Conservation (phyloP, 352 stramenopile species). For the Lagenidium giganteum region DNA sequence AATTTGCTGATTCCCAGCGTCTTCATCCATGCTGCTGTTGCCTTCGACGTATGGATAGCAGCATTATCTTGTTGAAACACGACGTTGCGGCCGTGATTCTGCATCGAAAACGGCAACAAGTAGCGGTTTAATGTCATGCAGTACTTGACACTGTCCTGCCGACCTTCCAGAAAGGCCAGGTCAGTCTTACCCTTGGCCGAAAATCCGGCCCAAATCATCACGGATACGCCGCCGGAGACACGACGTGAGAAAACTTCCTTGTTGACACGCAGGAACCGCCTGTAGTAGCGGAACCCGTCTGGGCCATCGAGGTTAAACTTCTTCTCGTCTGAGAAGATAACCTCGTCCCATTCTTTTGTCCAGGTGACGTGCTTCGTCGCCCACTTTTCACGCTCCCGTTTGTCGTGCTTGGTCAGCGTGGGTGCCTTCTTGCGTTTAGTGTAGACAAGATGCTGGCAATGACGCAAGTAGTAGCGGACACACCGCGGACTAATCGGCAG, state of each 20-base stretch:
- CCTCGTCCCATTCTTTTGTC: conserved; percentile 3
- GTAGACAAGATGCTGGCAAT: conserved; percentile 10
- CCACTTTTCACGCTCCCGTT: conserved; percentile 5
- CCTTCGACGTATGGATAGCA: conserved; percentile 11
- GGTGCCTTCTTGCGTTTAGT: too few species aligned
- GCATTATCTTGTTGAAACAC: conserved; percentile 25
- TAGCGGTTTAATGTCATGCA: conserved; percentile 6
- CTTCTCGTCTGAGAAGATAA: conserved; percentile 32
- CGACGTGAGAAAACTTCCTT: conserved; percentile 26
- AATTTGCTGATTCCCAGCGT: conserved; percentile 10
- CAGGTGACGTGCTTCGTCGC: conserved; percentile 3
- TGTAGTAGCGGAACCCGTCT: conserved; percentile 24
- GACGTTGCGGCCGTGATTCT: conserved; percentile 14
- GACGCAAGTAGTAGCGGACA: too few species aligned
- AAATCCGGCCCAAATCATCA: too few species aligned
- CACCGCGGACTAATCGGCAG: too few species aligned
- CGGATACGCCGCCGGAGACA: not conserved
- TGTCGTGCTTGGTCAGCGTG: too few species aligned
- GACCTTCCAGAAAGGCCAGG: conserved; percentile 2
- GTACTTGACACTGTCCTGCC: conserved; percentile 7
- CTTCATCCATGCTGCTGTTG: conserved; percentile 12
- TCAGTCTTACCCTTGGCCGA: conserved; percentile 6
- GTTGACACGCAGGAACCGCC: conserved; percentile 20
- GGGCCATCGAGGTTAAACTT: conserved; percentile 25
- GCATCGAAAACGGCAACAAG: conserved; percentile 4